Conservation (phyloP, 441 rosid species). For the Omphalea diandra region DNA sequence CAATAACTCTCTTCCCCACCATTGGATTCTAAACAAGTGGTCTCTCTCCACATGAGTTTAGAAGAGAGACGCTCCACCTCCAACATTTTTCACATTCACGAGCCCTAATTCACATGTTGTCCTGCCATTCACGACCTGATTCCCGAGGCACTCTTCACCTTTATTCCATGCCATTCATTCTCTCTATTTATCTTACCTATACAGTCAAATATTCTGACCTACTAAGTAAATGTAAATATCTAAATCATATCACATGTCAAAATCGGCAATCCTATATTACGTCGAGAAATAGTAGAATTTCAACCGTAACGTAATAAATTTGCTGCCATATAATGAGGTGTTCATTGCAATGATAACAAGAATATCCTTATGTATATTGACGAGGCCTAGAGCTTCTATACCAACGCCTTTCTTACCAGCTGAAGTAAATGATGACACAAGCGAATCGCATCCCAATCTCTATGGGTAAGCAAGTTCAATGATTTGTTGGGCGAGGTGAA, state of each 20-base stretch:
- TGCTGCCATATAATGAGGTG: background rate
- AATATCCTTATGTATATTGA: too few relatives aligned
- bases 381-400: too few relatives aligned
- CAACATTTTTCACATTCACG: conserved; percentile 45
- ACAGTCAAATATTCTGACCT: background rate
- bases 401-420: too few relatives aligned
- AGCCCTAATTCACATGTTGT: conserved; percentile 38
- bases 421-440: too few relatives aligned
- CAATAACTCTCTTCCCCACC: background rate
- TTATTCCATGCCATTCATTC: conserved; percentile 37
- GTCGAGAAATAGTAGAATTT: too few relatives aligned
- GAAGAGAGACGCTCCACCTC: conserved; percentile 35
- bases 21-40: conserved; percentile 31
- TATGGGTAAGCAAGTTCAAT: too few relatives aligned
- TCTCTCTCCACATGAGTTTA: conserved; percentile 1
- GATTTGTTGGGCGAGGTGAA: too few relatives aligned
- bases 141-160: conserved; percentile 47
- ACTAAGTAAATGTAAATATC: background rate
- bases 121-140: conserved; percentile 42
- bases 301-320: too few relatives aligned
- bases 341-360: background rate
- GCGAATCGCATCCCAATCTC: too few relatives aligned
- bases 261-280: background rate
- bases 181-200: background rate
- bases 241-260: background rate